Conservation (phyloP, 352 stramenopile species). For the Globisporangium canariense region DNA sequence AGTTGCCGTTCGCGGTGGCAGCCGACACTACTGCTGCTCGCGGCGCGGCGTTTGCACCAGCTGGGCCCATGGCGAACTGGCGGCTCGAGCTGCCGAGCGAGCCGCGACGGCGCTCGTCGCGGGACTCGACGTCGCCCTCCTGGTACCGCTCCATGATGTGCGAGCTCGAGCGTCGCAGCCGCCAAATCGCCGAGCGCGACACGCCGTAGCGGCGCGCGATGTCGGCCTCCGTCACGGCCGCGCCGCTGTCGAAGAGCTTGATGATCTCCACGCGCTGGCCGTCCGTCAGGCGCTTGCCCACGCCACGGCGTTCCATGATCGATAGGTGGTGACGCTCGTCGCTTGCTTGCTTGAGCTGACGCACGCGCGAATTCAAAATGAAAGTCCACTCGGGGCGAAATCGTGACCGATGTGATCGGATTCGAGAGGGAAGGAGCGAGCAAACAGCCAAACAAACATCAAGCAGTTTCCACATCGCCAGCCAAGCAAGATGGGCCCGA, state of each 20-base stretch:
- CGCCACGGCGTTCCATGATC: slow-evolving; percentile 32
- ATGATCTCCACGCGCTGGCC: slow-evolving; percentile 53
- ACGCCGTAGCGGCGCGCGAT: slow-evolving; percentile 44
- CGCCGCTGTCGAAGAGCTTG: slow-evolving; percentile 41
- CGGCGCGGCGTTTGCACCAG: neutral
- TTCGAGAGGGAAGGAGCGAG: no score
- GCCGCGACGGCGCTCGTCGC: slow-evolving; percentile 34
- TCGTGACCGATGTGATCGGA: neutral
- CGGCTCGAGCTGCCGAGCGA: slow-evolving; percentile 8
- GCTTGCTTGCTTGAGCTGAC: neutral
- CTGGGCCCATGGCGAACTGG: neutral
- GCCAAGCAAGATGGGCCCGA: neutral
- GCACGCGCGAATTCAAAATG: slow-evolving; percentile 1
- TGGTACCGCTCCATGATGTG: slow-evolving; percentile 47
- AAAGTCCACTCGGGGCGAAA: slow-evolving; percentile 7
- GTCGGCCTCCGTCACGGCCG: slow-evolving; percentile 34
- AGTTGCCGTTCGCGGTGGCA: neutral
- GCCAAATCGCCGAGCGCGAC: slow-evolving; percentile 44
- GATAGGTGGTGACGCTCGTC: neutral
- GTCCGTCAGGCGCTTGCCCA: slow-evolving; percentile 45
- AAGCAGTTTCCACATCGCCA: neutral
- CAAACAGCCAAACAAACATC: no score
- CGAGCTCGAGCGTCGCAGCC: slow-evolving; percentile 28
- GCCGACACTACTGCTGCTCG: neutral
- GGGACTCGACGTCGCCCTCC: slow-evolving; percentile 35